Evolutionary conservation across 1,284 basidiomycete species (phyloP).

Genomic region (Trametes versicolor): DNA sequence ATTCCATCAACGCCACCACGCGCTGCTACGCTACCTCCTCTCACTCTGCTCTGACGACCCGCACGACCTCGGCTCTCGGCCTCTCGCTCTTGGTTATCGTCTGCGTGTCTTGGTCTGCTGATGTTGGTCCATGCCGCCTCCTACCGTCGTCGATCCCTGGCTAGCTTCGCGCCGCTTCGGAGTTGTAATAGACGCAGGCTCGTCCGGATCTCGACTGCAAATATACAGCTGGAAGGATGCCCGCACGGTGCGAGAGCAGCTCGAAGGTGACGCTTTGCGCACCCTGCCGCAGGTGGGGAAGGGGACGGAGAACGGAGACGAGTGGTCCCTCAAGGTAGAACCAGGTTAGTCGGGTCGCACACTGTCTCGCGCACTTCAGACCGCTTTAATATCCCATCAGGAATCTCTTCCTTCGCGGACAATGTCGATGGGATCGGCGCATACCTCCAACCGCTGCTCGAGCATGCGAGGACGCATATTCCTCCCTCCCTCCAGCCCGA

Average conservation of each 20-base stretch:
- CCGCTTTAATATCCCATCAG: conserved; percentile 52
- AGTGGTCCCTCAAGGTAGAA: conserved; percentile 93
- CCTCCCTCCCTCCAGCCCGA: conserved; percentile 85
- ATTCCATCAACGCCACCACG: conserved; percentile 15
- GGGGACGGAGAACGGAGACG: conserved; percentile 81
- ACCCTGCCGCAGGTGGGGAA: conserved; percentile 90
- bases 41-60: conserved; percentile 10
- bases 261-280: conserved; percentile 55
- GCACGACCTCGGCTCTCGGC: background rate
- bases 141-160: conserved; percentile 75
- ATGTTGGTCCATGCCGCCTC: conserved; percentile 71
- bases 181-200: conserved; percentile 97
- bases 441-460: conserved; percentile 87
- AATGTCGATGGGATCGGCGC: conserved; percentile 74
- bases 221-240: conserved; percentile 98
- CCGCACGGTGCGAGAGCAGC: conserved; percentile 57
- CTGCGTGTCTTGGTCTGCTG: conserved; percentile 24
- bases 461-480: conserved; percentile 85
- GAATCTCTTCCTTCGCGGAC: conserved; percentile 86
- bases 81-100: background rate
- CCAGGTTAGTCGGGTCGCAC: conserved; percentile 72
- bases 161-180: conserved; percentile 87
- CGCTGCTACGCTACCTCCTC: conserved; percentile 12
- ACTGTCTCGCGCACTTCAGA: background rate
- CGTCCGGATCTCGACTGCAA: conserved; percentile 94